These are phyloP conservation scores for Tolypocladium cylindrosporum DNA, from an alignment of 2,329 filamentous ascomycete genomes.

Conservation along the genomic window DNA sequence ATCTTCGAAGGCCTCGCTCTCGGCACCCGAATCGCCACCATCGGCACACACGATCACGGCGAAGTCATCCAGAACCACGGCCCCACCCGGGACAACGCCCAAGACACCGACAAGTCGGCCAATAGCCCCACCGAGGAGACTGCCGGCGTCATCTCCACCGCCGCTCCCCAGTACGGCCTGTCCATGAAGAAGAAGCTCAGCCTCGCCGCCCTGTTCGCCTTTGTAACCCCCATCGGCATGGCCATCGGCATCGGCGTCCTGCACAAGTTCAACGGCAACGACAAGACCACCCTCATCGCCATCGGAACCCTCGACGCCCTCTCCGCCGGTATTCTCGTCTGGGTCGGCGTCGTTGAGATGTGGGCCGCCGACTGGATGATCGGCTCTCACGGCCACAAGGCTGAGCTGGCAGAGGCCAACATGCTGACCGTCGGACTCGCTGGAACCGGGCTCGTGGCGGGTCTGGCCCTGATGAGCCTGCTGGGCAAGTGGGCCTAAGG, in stretches of 20 bases:
- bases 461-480: conserved; percentile 60
- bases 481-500: conserved; percentile 65
- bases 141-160: conserved; percentile 3
- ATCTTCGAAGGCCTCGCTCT: conserved; percentile 71
- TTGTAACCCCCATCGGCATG: conserved; percentile 72
- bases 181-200: conserved; percentile 42
- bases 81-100: background rate
- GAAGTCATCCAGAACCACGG: conserved; percentile 10
- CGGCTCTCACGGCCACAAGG: conserved; percentile 26
- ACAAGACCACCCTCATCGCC: conserved; percentile 56
- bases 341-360: conserved; percentile 75
- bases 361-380: conserved; percentile 64
- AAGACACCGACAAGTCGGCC: conserved; percentile 16
- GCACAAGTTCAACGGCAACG: conserved; percentile 62
- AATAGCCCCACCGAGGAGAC: conserved; percentile 12
- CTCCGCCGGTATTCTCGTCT: conserved; percentile 67
- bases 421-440: conserved; percentile 38
- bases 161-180: conserved; percentile 13
- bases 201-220: conserved; percentile 54
- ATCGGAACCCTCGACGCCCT: conserved; percentile 66
- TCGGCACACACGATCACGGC: conserved; percentile 25
- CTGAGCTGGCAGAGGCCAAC: conserved; percentile 43
- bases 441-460: conserved; percentile 43
- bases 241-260: conserved; percentile 68
- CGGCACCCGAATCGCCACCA: conserved; percentile 57